Evolutionary conservation across 108 stramenopile genomes (phyloP), one percentile per base, ranked within the genome.

Genomic region (Mayamaea pseudoterrestris): DNA sequence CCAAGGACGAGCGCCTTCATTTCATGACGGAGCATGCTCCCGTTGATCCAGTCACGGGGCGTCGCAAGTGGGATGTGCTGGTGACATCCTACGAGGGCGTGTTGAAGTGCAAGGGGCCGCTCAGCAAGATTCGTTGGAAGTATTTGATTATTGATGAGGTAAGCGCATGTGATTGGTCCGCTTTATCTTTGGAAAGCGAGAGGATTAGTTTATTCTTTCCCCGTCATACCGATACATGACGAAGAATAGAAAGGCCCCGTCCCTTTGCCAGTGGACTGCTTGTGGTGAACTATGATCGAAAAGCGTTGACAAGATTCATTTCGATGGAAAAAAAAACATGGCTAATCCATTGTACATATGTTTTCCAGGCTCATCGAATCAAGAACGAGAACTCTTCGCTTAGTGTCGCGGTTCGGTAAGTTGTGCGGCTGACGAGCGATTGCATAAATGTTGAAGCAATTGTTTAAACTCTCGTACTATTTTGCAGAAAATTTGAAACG

Each of bases 361-460:
- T n/a, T n/a, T n/a, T n/a, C n/a, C n/a, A n/a, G 53, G 98, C 95
- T 0, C 98, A 99, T 65, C 74, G 98, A 31, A 97, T 99, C 83
- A 99, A 99, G 73, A 99, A 99, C 65, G 93, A 94, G 57, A 92
- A 94, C 42, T 81, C 78, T 3, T 68, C 73, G 24, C 73, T 96
- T 18, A 79, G 80, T 48, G 68, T 65, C 59, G 78, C 68, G 9
- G 84, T 94, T 11, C 69, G 92, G n/a, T n/a, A n/a, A n/a, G n/a
- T n/a, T n/a, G n/a, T n/a, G n/a, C n/a, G n/a, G n/a, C n/a, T n/a
- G n/a, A n/a, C n/a, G n/a, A n/a, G n/a, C n/a, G n/a, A n/a, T n/a
- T n/a, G n/a, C n/a, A n/a, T n/a, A n/a, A n/a, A n/a, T n/a, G n/a
- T n/a, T n/a, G n/a, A n/a, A n/a, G n/a, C n/a, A n/a, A n/a, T n/a